Percentiles rank a stretch among this genome's conserved stretches.
Conservation (phyloP, 139 green algal genomes). For the Astrephomene gubernaculifera region DNA sequence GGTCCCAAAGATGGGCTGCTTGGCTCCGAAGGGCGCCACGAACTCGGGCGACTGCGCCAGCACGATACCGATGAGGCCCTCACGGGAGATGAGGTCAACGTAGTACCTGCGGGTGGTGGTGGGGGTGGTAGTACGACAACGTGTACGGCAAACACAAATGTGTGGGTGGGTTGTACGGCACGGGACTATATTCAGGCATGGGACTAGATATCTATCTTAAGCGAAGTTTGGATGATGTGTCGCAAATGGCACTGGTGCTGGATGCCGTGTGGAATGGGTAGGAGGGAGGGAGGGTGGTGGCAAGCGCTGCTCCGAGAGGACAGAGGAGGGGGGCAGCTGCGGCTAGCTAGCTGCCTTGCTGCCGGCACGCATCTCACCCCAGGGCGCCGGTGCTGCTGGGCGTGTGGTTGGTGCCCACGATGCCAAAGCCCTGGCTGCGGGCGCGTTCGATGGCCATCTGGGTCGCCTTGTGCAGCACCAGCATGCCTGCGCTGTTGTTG, state of each 20-base stretch:
- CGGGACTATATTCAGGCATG: no score
- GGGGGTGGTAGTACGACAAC: no score
- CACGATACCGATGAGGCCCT: conserved; percentile 79
- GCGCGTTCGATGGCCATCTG: conserved; percentile 71
- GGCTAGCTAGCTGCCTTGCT: background rate
- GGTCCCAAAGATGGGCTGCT: conserved; percentile 84
- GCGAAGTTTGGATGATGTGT: no score
- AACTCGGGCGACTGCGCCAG: conserved; percentile 85
- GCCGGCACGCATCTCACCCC: conserved; percentile 60
- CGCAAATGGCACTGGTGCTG: no score
- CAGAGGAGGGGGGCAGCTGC: background rate
- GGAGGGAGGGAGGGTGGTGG: background rate
- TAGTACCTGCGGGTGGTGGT: conserved; percentile 61
- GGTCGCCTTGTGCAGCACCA: conserved; percentile 71
- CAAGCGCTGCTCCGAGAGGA: no score
- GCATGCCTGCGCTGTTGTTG: conserved; percentile 75
- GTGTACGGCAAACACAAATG: no score
- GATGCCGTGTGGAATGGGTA: no score
- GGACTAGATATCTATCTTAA: no score
- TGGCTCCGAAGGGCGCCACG: conserved; percentile 79
- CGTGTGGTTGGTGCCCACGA: conserved; percentile 82
- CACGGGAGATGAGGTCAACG: conserved; percentile 63
- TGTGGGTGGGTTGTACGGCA: no score
- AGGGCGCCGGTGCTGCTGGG: conserved; percentile 78
- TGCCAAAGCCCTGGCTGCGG: conserved; percentile 71